These are phyloP conservation scores for Vitis rupestris DNA, from an alignment of 164 flowering plant species.

Conservation along the genomic window DNA sequence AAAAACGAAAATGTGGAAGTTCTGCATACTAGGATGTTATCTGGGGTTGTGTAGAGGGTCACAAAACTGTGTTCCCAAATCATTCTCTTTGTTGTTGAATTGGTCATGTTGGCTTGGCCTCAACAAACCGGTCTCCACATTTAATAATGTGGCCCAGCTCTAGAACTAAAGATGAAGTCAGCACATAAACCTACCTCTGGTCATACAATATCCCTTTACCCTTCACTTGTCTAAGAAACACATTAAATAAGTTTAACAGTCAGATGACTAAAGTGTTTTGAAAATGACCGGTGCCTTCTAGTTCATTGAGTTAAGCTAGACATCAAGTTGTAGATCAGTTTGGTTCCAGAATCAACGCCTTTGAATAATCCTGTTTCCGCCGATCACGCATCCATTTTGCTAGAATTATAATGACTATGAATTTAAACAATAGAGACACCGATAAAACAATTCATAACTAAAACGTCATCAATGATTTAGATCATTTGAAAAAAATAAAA, in stretches of 20 bases:
- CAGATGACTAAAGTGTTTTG: too few relatives aligned
- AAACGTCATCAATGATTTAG: background rate
- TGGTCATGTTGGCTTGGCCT: too few relatives aligned
- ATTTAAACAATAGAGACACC: background rate
- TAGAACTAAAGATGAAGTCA: too few relatives aligned
- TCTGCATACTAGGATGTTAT: background rate
- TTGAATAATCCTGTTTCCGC: background rate
- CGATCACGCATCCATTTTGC: background rate
- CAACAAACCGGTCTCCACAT: too few relatives aligned
- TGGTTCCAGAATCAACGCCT: background rate
- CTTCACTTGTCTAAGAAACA: too few relatives aligned
- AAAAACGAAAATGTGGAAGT: background rate
- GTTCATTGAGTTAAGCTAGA: background rate
- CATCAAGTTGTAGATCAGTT: background rate
- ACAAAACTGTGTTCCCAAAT: background rate
- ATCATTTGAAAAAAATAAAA: background rate
- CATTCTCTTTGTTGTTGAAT: background rate
- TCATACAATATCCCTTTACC: too few relatives aligned
- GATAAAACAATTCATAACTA: slow-evolving; percentile 7
- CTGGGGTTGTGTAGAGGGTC: too few relatives aligned
- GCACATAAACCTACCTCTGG: too few relatives aligned
- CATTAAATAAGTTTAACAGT: too few relatives aligned
- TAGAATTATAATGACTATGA: background rate
- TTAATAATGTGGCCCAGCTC: too few relatives aligned
- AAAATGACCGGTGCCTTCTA: background rate